These are phyloP conservation scores for Hymenoscyphus repandus DNA, from an alignment of 2,329 filamentous ascomycete genomes.

Conservation along the genomic window DNA sequence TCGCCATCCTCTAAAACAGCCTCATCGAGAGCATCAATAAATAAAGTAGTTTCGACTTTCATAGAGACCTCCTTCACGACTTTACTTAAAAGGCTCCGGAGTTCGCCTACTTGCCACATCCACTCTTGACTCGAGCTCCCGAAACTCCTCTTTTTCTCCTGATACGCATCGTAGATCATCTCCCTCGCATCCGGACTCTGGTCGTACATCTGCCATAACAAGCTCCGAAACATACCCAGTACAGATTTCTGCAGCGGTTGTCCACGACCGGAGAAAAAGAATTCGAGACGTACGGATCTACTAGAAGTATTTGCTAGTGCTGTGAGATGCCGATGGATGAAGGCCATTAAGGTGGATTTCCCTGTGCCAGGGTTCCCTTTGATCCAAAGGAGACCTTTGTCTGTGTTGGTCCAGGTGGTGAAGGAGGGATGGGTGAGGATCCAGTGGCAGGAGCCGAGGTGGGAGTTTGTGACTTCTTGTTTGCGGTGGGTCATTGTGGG, in stretches of 20 bases:
- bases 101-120: conserved; percentile 10
- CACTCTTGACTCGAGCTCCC: neutral
- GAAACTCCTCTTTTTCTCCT: conserved; percentile 1
- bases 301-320: neutral
- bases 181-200: conserved; percentile 13
- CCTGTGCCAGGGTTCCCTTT: conserved; percentile 37
- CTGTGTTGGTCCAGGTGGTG: conserved; percentile 18
- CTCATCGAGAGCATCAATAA: conserved; percentile 26
- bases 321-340: conserved; percentile 11
- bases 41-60: conserved; percentile 10
- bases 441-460: conserved; percentile 34
- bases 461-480: conserved; percentile 28
- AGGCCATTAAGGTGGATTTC: conserved; percentile 35
- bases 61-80: conserved; percentile 2
- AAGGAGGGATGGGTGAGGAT: conserved; percentile 25
- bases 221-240: conserved; percentile 43
- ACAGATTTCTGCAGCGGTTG: conserved; percentile 38
- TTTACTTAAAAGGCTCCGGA: conserved; percentile 2
- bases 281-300: conserved; percentile 25
- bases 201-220: conserved; percentile 41
- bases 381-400: conserved; percentile 32
- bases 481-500: conserved; percentile 27
- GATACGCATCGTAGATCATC: neutral
- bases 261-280: conserved; percentile 35
- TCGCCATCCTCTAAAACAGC: conserved; percentile 7